These are phyloP conservation scores for Linnemannia exigua DNA, from an alignment of 192 early-diverging fungal genomes.

Conservation along the genomic window DNA sequence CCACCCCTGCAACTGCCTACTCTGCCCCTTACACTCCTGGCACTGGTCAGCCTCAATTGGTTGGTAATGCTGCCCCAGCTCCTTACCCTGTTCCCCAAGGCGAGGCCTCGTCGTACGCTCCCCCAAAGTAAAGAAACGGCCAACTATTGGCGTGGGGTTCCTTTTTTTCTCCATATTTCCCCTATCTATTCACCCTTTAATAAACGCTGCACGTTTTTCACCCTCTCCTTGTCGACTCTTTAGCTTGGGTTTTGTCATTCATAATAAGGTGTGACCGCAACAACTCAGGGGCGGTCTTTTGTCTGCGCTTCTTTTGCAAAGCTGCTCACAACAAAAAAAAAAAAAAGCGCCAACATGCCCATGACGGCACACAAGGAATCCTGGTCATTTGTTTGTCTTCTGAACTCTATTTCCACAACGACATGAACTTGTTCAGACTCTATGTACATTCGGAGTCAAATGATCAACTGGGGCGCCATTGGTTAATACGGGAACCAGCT, in stretches of 20 bases:
- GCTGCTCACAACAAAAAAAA: not conserved
- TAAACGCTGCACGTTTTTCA: too few species aligned
- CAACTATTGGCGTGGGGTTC: too few species aligned
- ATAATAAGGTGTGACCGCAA: too few species aligned
- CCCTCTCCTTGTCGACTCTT: too few species aligned
- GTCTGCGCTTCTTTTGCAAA: not conserved
- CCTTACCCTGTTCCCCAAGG: constrained; percentile 52
- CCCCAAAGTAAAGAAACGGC: constrained; percentile 41
- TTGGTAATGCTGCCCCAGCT: constrained; percentile 4
- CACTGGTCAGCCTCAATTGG: constrained; percentile 17
- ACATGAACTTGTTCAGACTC: not conserved
- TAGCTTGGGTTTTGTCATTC: too few species aligned
- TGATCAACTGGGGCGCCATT: not conserved
- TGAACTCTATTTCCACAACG: not conserved
- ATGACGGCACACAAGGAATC: too few species aligned
- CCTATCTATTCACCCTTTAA: too few species aligned
- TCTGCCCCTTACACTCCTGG: constrained; percentile 10
- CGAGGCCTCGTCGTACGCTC: constrained; percentile 35
- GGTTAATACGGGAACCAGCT: not conserved
- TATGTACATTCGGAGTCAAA: not conserved
- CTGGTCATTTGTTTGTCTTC: not conserved
- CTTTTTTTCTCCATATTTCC: too few species aligned
- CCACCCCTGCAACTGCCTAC: constrained; percentile 11
- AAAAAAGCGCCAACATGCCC: not conserved
- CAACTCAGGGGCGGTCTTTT: not conserved